phyloP scores from a whole-genome alignment of 2,329 filamentous ascomycete species.

The Cucurbitaria berberidis region DNA sequence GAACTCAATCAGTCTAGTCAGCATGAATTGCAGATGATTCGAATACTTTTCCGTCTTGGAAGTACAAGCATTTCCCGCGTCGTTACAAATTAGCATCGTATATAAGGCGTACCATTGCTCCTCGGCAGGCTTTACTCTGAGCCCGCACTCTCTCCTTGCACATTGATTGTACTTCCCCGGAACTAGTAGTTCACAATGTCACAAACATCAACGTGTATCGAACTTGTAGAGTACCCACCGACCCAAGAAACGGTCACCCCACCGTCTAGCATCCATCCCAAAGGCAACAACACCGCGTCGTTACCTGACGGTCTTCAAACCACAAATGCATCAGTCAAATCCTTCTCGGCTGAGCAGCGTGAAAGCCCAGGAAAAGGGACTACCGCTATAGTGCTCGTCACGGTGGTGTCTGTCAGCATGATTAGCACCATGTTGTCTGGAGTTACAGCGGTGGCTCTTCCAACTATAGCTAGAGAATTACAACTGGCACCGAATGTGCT shows the following conservation, averaged over 20 bases:
- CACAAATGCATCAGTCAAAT: constrained; percentile 15
- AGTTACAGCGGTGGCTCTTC: constrained; percentile 51
- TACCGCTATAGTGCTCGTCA: constrained; percentile 34
- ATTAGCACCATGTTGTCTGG: constrained; percentile 43
- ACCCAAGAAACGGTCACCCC: constrained; percentile 16
- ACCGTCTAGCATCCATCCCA: constrained; percentile 17
- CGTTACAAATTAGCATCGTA: too few species aligned
- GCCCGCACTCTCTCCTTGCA: neutral
- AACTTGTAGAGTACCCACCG: constrained; percentile 24
- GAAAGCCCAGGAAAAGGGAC: constrained; percentile 30
- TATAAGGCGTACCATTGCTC: neutral
- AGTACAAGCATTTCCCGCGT: neutral
- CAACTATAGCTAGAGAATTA: constrained; percentile 50
- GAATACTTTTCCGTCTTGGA: neutral
- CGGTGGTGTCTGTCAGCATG: constrained; percentile 35
- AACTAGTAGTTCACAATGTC: constrained; percentile 24
- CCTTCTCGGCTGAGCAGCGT: constrained; percentile 19
- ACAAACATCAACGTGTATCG: constrained; percentile 33
- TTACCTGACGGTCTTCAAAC: constrained; percentile 17
- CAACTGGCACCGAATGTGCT: constrained; percentile 31
- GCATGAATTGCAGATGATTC: neutral
- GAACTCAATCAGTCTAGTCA: neutral
- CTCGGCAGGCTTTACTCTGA: neutral
- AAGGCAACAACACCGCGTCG: constrained; percentile 13
- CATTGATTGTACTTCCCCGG: neutral